Base-by-base conservation (phyloP, 2,329 filamentous ascomycete genomes). In the Penicillium expansum region DNA sequence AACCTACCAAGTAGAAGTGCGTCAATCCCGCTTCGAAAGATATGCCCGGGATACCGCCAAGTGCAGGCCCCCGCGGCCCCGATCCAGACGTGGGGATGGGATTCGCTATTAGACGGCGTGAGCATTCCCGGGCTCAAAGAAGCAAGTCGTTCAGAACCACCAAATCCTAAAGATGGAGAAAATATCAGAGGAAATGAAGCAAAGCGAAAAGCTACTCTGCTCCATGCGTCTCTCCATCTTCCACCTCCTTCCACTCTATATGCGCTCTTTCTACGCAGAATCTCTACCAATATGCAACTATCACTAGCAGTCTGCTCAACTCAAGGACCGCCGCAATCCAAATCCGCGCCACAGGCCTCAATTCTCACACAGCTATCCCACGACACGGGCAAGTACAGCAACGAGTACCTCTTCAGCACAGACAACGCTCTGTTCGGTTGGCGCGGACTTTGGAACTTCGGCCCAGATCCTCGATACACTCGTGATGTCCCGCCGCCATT, bases 391-490 rank as follows among this genome's bases (percentile, higher is more conserved):
- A 91, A 89, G 67, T 97, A 93, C 74, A 91, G 88, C 54, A 83
- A 93, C 0, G 94, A 99, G 70, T 93, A 92, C 24, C 82, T 99
- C 24, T 93, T 92, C 62, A 96, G 91, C 48, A 95, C 93, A 0
- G 94, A 97, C 68, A 95, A 92, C 30, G 91, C 91, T 0, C 80
- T 99, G 10, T 81, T 99, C 64, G 94, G 94, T 14, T 78, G 96
- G 59, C 84, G 93, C 27, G 94, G 92, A 0, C 80, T 99, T 0
- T 99, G 96, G 80, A 97, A 99, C 72, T 97, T 96, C 71, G 93
- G 93, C 14, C 83, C 86, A 18, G 89, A 93, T 67, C 59, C 72
- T 24, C 67, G 74, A 43, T 57, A 65, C 14, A 30, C 57, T 13
- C 63, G 57, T 16, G 48, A 62, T 38, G 39, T 78, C 74, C 57